These are phyloP conservation scores for Schwanniomyces sp. DNA, from an alignment of 805 yeast species.

Conservation along the genomic window DNA sequence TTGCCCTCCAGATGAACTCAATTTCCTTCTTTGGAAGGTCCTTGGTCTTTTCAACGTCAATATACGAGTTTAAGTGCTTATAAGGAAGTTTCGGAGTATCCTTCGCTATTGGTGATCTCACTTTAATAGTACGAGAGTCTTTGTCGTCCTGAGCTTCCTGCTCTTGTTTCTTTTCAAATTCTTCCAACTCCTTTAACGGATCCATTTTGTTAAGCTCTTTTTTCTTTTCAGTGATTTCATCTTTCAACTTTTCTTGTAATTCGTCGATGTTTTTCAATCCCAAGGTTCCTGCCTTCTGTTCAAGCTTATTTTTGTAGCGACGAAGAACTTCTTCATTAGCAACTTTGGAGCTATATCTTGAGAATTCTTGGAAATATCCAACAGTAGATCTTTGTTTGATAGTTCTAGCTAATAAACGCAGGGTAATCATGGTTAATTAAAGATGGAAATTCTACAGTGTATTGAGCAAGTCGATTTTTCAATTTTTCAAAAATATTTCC, in stretches of 20 bases:
- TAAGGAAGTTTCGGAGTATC: conserved; percentile 49
- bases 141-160: conserved; percentile 20
- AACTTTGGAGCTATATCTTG: neutral
- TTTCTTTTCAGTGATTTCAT: conserved; percentile 56
- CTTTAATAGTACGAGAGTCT: conserved; percentile 27
- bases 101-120: conserved; percentile 34
- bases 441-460: neutral
- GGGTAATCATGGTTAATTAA: neutral
- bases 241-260: conserved; percentile 60
- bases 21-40: conserved; percentile 61
- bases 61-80: conserved; percentile 68
- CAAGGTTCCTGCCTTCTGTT: conserved; percentile 31
- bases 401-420: neutral
- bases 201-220: conserved; percentile 61
- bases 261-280: conserved; percentile 51
- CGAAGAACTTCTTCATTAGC: conserved; percentile 1
- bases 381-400: neutral
- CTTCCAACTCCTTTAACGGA: conserved; percentile 68
- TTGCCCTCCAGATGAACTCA: conserved; percentile 84
- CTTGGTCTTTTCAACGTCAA: conserved; percentile 66
- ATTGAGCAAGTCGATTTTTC: neutral
- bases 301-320: conserved; percentile 32
- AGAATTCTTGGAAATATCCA: neutral
- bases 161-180: conserved; percentile 44
- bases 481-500: neutral